phyloP scores from a whole-genome alignment of 1,284 basidiomycete species.

The Cystobasidium pallidum region DNA sequence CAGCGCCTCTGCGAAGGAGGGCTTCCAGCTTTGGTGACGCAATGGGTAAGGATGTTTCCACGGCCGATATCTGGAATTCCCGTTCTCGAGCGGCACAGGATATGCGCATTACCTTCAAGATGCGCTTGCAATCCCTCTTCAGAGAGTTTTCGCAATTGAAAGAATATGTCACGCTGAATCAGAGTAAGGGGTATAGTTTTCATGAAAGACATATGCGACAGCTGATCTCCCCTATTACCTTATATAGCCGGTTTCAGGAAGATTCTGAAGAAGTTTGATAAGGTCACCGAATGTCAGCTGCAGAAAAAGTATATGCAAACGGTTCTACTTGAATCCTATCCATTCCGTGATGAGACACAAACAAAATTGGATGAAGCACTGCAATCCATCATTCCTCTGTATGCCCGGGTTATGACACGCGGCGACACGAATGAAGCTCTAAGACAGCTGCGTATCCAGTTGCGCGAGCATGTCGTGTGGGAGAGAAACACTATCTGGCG shows the following conservation, averaged over 20 bases:
- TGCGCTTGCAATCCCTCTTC: slow-evolving; percentile 38
- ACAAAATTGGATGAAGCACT: slow-evolving; percentile 69
- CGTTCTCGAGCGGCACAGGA: slow-evolving; percentile 79
- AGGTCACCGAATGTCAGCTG: slow-evolving; percentile 83
- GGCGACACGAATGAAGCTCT: slow-evolving; percentile 73
- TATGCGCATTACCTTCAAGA: slow-evolving; percentile 65
- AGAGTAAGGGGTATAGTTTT: slow-evolving; percentile 76
- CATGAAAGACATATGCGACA: slow-evolving; percentile 67
- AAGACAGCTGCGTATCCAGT: slow-evolving; percentile 81
- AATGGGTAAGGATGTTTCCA: slow-evolving; percentile 67
- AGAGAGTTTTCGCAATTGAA: slow-evolving; percentile 70
- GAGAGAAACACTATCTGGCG: slow-evolving; percentile 95
- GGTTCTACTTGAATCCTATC: slow-evolving; percentile 69
- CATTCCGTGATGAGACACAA: slow-evolving; percentile 70
- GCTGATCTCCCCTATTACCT: neutral
- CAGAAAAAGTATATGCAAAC: slow-evolving; percentile 80
- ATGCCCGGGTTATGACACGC: slow-evolving; percentile 81
- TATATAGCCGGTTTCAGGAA: slow-evolving; percentile 77
- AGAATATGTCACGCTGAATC: slow-evolving; percentile 92
- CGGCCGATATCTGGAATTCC: slow-evolving; percentile 61
- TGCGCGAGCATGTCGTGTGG: slow-evolving; percentile 88
- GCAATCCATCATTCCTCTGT: slow-evolving; percentile 70
- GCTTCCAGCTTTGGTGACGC: slow-evolving; percentile 43
- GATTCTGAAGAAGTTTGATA: slow-evolving; percentile 99
- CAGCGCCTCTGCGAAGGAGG: slow-evolving; percentile 10